Evolutionary conservation across 2,329 filamentous ascomycete species (phyloP), one percentile per base, ranked within the genome.

Genomic region (Trichophaea hybrida): DNA sequence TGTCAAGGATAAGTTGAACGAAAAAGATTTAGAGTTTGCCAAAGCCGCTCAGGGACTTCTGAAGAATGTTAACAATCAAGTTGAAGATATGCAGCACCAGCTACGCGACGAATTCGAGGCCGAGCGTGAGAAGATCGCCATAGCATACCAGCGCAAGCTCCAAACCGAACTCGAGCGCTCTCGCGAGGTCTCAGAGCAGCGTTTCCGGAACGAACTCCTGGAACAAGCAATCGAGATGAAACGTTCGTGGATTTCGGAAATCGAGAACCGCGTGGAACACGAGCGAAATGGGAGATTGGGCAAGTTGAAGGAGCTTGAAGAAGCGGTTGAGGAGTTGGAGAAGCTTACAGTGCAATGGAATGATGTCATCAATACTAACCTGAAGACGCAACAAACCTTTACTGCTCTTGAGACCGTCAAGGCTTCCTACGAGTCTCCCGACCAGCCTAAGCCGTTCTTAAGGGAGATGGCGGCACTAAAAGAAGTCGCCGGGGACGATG

Each of bases 401-500:
- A 88, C 98, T 38, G 93, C 93, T 17, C 86, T 97, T 34, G 93
- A 98, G 71, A 88, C 91, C 43, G 89, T 97, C 55, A 85, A 88
- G 66, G 83, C 87, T 60, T 88, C 85, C 55, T 80, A 97, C 24
- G 84, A 89, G 70, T 84, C 85, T 65, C 79, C 84, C 10, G 76
- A 82, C 48, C 79, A 83, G 68, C 86, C 91, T 17, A 80, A 82
- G 46, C 93, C 93, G 3, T 98, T 98, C 72, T 81, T 95, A 69
- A 83, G 84, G 64, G 93, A 98, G 75, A 82, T 98, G 12, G 88
- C 94, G 17, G 93, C 93, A 2, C 80, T 98, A 58, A 95, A 95
- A 75, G 89, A 96, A 73, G 87, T 95, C 67, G 88, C 88, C 3
- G 79, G 80, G 34, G 85, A 88, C 55, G 87, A 95, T 71, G 76